Evolutionary conservation across 2,329 filamentous ascomycete genomes (phyloP), one percentile per base, ranked within the genome.

Genomic region (Nannizziopsis barbatae): DNA sequence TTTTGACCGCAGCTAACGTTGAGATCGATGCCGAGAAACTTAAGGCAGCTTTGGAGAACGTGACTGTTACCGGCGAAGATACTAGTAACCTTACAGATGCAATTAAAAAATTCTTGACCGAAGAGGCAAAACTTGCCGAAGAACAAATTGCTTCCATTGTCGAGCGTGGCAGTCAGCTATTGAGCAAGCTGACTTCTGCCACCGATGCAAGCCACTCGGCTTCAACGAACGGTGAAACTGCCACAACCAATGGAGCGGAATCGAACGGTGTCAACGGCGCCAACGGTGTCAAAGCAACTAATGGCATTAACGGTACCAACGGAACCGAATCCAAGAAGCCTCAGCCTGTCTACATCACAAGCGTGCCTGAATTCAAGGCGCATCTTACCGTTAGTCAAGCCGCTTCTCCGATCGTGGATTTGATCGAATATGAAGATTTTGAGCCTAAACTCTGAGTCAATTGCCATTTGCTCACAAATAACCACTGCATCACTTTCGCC

Each of bases 361-460:
- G 94, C 61, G 83, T 95, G 2, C 75, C 83, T 52, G 75, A 77
- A 27, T 95, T 83, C 75, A 94, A 92, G 73, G 80, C 85, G 0
- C 73, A 78, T 11, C 72, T 95, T 58, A 71, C 77, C 51, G 76
- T 86, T 22, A 92, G 81, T 54, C 74, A 76, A 17, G 90, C 86
- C 0, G 79, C 88, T 1, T 75, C 75, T 52, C 78, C 89, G 0
- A 77, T 85, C 27, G 81, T 77, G 60, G 83, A 92, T 55, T 65
- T 96, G 49, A 83, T 75, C 53, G 84, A 88, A 60, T 96, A 90
- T 65, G 85, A 95, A 63, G 90, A 95, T 51, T 72, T 82, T 51
- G 86, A 86, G 54, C 70, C 85, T 11, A 95, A 95, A 71, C 74
- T 95, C 50, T 90, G 64, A 75, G 27, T n/a, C 6, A 30, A 11